Evolutionary conservation across 192 early-diverging fungal species (phyloP).

Genomic region (Podila clonocystis): DNA sequence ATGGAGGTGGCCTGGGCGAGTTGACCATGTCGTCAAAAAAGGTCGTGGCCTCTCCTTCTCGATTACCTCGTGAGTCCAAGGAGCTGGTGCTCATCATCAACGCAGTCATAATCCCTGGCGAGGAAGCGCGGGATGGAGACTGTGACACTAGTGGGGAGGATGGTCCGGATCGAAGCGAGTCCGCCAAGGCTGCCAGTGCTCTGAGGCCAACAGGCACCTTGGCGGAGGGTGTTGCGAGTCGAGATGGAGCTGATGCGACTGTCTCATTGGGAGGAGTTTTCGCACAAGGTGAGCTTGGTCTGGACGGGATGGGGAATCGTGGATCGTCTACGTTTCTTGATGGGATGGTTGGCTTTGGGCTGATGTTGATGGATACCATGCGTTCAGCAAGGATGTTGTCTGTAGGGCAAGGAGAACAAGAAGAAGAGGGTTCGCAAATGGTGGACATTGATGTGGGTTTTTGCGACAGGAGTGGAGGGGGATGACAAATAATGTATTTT

Average conservation of each 20-base stretch:
- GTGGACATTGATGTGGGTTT: no score
- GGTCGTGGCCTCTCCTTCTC: neutral
- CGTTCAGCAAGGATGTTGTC: neutral
- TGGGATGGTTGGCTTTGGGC: neutral
- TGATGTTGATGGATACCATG: constrained; percentile 1
- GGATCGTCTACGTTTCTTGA: neutral
- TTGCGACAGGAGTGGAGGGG: no score
- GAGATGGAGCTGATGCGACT: no score
- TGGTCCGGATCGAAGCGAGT: neutral
- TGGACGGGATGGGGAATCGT: neutral
- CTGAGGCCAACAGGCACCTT: neutral
- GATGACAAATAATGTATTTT: no score
- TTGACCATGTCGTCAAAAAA: constrained; percentile 10
- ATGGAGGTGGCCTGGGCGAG: neutral
- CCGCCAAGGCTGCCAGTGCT: neutral
- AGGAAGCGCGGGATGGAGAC: neutral
- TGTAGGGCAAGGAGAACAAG: neutral
- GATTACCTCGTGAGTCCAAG: neutral
- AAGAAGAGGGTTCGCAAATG: no score
- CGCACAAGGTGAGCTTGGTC: neutral
- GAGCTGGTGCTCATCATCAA: neutral
- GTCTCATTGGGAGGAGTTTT: neutral
- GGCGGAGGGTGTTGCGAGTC: no score
- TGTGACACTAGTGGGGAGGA: neutral
- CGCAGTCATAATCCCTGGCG: neutral